phyloP scores from a whole-genome alignment of 2,329 filamentous ascomycete species.

The Alternaria sp. region DNA sequence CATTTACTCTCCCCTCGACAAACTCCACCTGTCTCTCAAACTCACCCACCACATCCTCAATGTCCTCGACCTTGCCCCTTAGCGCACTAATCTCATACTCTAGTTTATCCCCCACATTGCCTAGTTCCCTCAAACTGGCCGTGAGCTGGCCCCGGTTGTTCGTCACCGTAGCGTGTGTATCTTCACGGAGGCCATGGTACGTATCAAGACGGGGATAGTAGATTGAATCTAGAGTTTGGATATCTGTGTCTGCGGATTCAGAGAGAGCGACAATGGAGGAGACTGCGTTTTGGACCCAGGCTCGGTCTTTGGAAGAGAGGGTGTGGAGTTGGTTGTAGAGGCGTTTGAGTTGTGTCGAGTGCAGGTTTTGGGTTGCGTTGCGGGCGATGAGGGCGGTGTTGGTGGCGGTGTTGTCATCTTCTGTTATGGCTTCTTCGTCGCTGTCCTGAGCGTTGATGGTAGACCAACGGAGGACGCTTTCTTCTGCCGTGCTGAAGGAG shows the following conservation, averaged over 20 bases:
- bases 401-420: neutral
- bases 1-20: conserved; percentile 58
- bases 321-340: conserved; percentile 69
- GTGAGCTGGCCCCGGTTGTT: conserved; percentile 73
- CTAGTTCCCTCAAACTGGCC: conserved; percentile 79
- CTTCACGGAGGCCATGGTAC: conserved; percentile 72
- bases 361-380: conserved; percentile 38
- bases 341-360: conserved; percentile 53
- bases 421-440: conserved; percentile 30
- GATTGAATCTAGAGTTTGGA: conserved; percentile 71
- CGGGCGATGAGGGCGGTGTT: conserved; percentile 30
- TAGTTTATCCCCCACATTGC: conserved; percentile 81
- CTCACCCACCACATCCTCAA: conserved; percentile 80
- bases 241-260: conserved; percentile 63
- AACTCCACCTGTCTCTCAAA: conserved; percentile 73
- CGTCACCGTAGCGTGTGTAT: conserved; percentile 72
- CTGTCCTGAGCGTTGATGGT: conserved; percentile 29
- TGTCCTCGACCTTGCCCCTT: conserved; percentile 81
- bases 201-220: conserved; percentile 76
- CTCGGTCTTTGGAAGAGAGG: conserved; percentile 63
- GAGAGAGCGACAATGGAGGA: conserved; percentile 67
- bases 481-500: conserved; percentile 78
- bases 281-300: conserved; percentile 70
- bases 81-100: conserved; percentile 90
- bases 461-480: conserved; percentile 73